These are phyloP conservation scores for Excoecaria agallocha DNA, from an alignment of 345 rosid genomes.

Conservation along the genomic window DNA sequence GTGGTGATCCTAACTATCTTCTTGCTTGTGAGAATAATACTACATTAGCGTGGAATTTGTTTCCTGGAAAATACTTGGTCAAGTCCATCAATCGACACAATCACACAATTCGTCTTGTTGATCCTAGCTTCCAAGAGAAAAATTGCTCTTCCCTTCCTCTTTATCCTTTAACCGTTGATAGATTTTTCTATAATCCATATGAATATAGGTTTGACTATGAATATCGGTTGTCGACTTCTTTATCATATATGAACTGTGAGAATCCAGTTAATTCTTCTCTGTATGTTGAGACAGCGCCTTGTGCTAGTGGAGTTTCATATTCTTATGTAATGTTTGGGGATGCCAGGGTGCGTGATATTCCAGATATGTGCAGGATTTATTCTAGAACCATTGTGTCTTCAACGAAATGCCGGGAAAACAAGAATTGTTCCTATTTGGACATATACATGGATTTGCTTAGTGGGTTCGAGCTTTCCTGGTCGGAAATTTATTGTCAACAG, in stretches of 20 bases:
- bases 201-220: background rate
- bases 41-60: no score
- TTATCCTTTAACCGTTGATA: background rate
- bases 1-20: background rate
- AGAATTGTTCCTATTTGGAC: background rate
- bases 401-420: background rate
- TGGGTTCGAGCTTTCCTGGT: conserved; percentile 1
- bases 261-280: background rate
- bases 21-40: no score
- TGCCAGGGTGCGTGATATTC: background rate
- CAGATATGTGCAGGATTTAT: background rate
- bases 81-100: background rate
- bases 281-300: background rate
- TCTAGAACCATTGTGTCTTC: background rate
- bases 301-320: background rate
- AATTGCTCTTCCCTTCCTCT: conserved; percentile 1
- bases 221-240: no score
- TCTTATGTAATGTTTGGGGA: background rate
- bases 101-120: background rate
- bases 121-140: background rate
- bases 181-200: no score
- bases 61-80: no score
- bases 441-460: background rate
- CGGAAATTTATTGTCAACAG: background rate
- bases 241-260: background rate